A percentile compares a stretch with the other conserved stretches of the same genome.
Evolutionary conservation across 768 basidiomycete genomes (phyloP).

Genomic region (Phanerodontia chrysosporium): DNA sequence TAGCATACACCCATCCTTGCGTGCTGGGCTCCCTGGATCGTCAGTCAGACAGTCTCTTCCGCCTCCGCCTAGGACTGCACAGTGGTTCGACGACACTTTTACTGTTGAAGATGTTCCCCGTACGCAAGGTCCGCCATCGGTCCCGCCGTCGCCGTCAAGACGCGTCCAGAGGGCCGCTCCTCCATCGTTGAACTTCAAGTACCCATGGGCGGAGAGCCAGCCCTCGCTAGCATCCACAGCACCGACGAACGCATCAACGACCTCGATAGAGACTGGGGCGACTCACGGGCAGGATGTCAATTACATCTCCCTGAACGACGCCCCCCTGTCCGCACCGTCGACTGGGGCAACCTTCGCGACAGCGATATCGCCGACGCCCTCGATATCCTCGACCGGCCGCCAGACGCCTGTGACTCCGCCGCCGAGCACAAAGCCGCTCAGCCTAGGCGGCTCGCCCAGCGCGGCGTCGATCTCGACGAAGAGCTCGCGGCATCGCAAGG

Average conservation of each 20-base stretch:
- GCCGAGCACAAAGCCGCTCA: neutral
- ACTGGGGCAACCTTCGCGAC: neutral
- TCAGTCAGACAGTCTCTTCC: slow-evolving; percentile 39
- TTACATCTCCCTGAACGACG: slow-evolving; percentile 5
- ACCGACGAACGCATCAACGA: neutral
- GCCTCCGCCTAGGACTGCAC: slow-evolving; percentile 21
- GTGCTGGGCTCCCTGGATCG: slow-evolving; percentile 40
- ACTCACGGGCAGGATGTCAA: neutral
- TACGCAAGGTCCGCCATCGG: slow-evolving; percentile 1
- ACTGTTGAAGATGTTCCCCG: slow-evolving; percentile 4
- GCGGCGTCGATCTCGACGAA: neutral
- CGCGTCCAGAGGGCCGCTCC: slow-evolving; percentile 1
- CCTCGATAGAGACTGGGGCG: neutral
- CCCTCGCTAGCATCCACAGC: neutral
- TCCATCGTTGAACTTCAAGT: slow-evolving; percentile 4
- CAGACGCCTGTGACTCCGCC: slow-evolving; percentile 6
- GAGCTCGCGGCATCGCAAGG: neutral
- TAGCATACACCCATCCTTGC: slow-evolving; percentile 77
- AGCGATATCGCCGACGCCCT: slow-evolving; percentile 4
- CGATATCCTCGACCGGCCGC: slow-evolving; percentile 1
- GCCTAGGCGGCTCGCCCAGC: slow-evolving; percentile 2
- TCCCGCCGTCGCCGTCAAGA: slow-evolving; percentile 6
- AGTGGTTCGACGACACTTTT: slow-evolving; percentile 25
- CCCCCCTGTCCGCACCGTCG: slow-evolving; percentile 13
- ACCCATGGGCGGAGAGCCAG: slow-evolving; percentile 15